A percentile compares a stretch with the other conserved stretches of the same genome.
These are phyloP conservation scores for Neurospora sp. DNA, from an alignment of 495 filamentous ascomycete genomes.

Conservation along the genomic window DNA sequence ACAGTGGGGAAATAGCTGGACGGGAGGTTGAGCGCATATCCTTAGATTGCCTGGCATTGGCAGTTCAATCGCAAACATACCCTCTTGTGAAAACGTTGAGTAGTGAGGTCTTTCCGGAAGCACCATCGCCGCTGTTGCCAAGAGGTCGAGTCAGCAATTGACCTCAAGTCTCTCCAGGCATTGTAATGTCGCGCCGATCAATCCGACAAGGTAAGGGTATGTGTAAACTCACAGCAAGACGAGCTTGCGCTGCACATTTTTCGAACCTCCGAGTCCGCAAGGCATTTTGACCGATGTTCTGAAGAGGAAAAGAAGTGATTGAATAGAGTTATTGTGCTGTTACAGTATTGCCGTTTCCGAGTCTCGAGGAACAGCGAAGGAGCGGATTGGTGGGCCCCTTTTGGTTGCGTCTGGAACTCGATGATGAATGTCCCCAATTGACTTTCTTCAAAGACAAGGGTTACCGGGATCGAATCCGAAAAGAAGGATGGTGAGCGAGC, in stretches of 20 bases:
- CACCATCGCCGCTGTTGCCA: constrained; percentile 73
- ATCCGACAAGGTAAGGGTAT: background rate
- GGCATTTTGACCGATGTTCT: constrained; percentile 36
- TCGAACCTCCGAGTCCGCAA: constrained; percentile 49
- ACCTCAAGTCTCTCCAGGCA: constrained; percentile 1
- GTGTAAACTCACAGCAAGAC: constrained; percentile 71
- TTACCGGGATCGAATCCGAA: background rate
- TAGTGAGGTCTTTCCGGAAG: constrained; percentile 93
- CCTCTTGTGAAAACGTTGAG: constrained; percentile 98
- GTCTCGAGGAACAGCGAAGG: background rate
- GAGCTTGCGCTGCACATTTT: constrained; percentile 92
- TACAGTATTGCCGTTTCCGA: background rate
- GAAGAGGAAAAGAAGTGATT: background rate
- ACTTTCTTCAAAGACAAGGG: background rate
- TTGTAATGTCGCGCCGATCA: background rate
- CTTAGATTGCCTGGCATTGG: constrained; percentile 1
- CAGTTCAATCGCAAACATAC: constrained; percentile 34
- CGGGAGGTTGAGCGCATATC: background rate
- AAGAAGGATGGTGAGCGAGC: background rate
- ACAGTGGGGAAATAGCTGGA: constrained; percentile 94
- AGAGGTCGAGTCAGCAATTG: constrained; percentile 22
- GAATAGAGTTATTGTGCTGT: background rate
- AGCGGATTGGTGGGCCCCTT: background rate
- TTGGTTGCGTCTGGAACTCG: background rate
- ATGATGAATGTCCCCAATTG: background rate